Base-by-base conservation (phyloP, 1,139 yeast species). In the Nakaseomyces nivariensis region DNA sequence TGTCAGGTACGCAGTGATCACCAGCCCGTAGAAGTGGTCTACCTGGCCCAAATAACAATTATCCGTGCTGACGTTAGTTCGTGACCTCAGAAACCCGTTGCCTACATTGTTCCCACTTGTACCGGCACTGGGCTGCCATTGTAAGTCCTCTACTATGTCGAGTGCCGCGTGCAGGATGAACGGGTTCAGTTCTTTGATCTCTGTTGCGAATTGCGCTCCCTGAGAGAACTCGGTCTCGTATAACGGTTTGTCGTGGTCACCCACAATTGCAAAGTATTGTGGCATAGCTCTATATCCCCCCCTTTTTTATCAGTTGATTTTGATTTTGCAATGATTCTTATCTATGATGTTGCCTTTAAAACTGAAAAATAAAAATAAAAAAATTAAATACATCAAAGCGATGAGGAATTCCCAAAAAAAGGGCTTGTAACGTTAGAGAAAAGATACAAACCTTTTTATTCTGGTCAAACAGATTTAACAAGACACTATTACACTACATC, bases 101-200 rank as follows among this genome's bases (percentile, higher is more conserved):
- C 48, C 47, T 43, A 43, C 43, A 4, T 51, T 51, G 34, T 7
- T 5, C n/a, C 49, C 45, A 17, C 53, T 56, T 10, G 56, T 37
- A 26, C 56, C 73, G 43, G 76, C 74, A 55, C 75, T 78, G 11
- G 79, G 72, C 46, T 79, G 76, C 95, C 96, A 90, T 61, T 89
- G 97, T 3, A 80, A 71, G 58, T 89, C 96, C 58, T 92, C 97
- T 1, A 94, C 82, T 24, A 92, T 73, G 64, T 92, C 99, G 40
- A 94, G 70, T 3, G 97, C 80, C 0, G 96, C 78, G 64, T 92
- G 95, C 38, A 92, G 77, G 36, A 94, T 82, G 62, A 89, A 90
- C 24, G 97, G 97, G 59, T 85, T 80, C 47, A 90, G 70, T 63
- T 90, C 97, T 59, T 78, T 78, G 65, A 87, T 78, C 51, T 82